Evolutionary conservation across 2,329 filamentous ascomycete genomes (phyloP).

Genomic region (Trichoderma hamatum): DNA sequence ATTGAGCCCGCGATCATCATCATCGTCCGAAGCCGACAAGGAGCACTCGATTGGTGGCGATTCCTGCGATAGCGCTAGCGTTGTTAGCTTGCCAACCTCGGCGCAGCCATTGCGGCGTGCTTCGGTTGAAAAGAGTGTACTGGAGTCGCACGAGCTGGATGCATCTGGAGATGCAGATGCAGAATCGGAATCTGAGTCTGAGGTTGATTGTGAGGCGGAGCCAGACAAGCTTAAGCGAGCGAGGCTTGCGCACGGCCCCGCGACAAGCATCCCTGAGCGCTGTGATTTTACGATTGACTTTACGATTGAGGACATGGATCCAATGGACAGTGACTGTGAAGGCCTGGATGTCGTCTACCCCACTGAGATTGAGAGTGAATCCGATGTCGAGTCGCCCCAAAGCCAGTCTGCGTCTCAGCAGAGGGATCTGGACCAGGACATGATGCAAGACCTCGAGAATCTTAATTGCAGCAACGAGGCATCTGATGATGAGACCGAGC

Average conservation of each 20-base stretch:
- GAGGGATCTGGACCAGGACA: constrained; percentile 46
- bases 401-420: constrained; percentile 43
- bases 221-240: constrained; percentile 24
- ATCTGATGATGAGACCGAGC: constrained; percentile 42
- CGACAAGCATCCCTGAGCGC: constrained; percentile 28
- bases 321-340: constrained; percentile 50
- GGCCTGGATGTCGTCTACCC: constrained; percentile 49
- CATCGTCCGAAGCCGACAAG: constrained; percentile 32
- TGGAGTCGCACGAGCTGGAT: constrained; percentile 28
- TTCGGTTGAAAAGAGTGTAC: constrained; percentile 23
- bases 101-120: constrained; percentile 29
- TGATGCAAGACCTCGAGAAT: constrained; percentile 50
- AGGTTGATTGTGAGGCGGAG: constrained; percentile 31
- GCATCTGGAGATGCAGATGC: constrained; percentile 32
- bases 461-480: constrained; percentile 50
- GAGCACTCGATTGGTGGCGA: constrained; percentile 36
- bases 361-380: constrained; percentile 50
- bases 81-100: constrained; percentile 35
- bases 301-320: constrained; percentile 52
- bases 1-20: constrained; percentile 44
- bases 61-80: constrained; percentile 36
- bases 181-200: constrained; percentile 29
- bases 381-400: constrained; percentile 43
- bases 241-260: constrained; percentile 17
- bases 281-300: constrained; percentile 47